Evolutionary conservation across 2,329 filamentous ascomycete genomes (phyloP).

Genomic region (Aspergillus sp.): DNA sequence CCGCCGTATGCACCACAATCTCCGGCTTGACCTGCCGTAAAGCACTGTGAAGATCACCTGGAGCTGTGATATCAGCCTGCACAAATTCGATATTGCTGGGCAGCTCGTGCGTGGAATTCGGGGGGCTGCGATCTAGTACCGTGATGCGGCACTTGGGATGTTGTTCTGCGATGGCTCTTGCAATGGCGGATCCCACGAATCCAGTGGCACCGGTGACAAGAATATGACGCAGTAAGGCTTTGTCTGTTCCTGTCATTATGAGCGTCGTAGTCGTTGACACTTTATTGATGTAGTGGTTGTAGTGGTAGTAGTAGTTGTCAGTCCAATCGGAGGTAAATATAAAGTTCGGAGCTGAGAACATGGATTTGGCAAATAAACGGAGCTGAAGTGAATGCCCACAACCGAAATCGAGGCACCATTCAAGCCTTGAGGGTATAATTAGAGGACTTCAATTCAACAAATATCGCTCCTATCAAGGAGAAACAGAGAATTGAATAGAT

Average conservation of each 20-base stretch:
- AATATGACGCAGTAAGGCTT: conserved; percentile 15
- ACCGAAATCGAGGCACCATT: no score
- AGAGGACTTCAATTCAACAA: no score
- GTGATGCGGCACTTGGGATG: conserved; percentile 29
- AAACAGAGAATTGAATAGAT: conserved; percentile 1
- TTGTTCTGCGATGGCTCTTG: conserved; percentile 29
- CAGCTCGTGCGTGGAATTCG: conserved; percentile 20
- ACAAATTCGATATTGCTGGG: conserved; percentile 19
- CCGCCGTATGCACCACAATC: conserved; percentile 49
- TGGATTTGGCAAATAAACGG: no score
- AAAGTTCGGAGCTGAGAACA: no score
- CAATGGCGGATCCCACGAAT: conserved; percentile 33
- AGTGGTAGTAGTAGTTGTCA: no score
- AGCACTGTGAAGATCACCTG: conserved; percentile 17
- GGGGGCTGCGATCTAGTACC: conserved; percentile 28
- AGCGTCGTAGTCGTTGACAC: neutral
- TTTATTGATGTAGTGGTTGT: neutral
- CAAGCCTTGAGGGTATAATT: no score
- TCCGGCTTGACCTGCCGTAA: conserved; percentile 39
- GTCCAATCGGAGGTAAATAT: no score
- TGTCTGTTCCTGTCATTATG: conserved; percentile 6
- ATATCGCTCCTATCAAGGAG: no score
- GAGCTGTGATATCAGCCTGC: conserved; percentile 28
- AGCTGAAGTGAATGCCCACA: no score
- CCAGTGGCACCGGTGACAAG: conserved; percentile 33